phyloP scores from a whole-genome alignment of 331 rosid species.

The Phaseolus coccineus region DNA sequence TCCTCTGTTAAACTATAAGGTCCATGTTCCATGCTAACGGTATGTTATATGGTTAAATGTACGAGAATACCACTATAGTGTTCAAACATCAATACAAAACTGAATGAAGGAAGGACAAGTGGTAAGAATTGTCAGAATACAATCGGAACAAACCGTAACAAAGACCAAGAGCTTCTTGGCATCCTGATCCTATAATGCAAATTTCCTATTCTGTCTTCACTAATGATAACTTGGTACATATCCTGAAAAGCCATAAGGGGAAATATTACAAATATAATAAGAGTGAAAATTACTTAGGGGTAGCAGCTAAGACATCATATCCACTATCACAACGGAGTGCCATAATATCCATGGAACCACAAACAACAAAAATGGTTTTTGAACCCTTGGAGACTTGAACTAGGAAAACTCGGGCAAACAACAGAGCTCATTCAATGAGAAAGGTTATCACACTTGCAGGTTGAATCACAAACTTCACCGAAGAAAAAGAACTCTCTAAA shows the following conservation, averaged over 20 bases:
- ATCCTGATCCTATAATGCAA: conserved; percentile 34
- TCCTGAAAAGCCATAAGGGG: conserved; percentile 42
- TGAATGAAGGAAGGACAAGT: conserved; percentile 27
- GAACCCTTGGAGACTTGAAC: conserved; percentile 21
- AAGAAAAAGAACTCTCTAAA: neutral
- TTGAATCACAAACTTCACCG: conserved; percentile 19
- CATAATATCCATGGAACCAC: conserved; percentile 15
- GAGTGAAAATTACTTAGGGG: conserved; percentile 22
- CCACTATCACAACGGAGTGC: conserved; percentile 2
- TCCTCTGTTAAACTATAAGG: conserved; percentile 7
- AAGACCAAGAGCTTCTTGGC: conserved; percentile 29
- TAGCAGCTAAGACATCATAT: conserved; percentile 6
- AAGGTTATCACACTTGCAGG: conserved; percentile 22
- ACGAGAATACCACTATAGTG: neutral
- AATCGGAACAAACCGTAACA: conserved; percentile 41
- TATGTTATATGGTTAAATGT: conserved; percentile 18
- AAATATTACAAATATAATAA: conserved; percentile 20
- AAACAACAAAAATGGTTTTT: conserved; percentile 9
- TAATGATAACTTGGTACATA: conserved; percentile 35
- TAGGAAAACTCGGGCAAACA: neutral
- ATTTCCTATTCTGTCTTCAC: conserved; percentile 36
- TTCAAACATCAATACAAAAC: conserved; percentile 16
- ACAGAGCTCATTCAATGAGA: conserved; percentile 27
- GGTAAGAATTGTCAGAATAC: conserved; percentile 20
- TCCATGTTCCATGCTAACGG: neutral